Evolutionary conservation across 1,284 basidiomycete species (phyloP).

Genomic region (Cronartium quercuum): DNA sequence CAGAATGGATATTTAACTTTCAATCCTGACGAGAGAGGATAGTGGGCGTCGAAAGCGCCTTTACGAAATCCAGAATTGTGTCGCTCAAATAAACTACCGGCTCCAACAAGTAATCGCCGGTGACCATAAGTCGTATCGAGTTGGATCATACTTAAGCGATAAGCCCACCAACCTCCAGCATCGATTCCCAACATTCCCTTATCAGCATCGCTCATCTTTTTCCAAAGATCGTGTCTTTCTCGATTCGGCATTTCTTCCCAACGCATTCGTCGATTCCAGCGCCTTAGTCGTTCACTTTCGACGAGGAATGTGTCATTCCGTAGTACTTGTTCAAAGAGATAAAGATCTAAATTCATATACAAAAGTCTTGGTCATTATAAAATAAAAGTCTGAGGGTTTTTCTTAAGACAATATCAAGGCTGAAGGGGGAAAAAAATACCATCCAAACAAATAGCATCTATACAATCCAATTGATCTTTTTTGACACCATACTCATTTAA

Average conservation of each 20-base stretch:
- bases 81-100: not conserved
- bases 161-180: constrained; percentile 27
- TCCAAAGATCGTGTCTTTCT: not conserved
- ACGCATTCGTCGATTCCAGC: constrained; percentile 26
- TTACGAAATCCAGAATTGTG: not conserved
- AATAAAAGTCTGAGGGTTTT: not conserved
- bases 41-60: constrained; percentile 31
- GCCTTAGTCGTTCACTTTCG: constrained; percentile 19
- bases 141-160: not conserved
- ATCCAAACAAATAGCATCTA: constrained; percentile 18
- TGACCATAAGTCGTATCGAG: constrained; percentile 27
- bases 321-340: constrained; percentile 24
- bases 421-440: constrained; percentile 1
- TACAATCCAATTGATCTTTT: constrained; percentile 1
- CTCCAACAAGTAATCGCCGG: constrained; percentile 11
- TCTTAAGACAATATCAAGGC: not conserved
- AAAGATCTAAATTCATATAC: constrained; percentile 21
- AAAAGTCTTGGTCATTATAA: not conserved
- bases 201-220: constrained; percentile 4
- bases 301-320: constrained; percentile 14
- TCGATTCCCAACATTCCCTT: constrained; percentile 9
- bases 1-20: constrained; percentile 16
- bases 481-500: constrained; percentile 20
- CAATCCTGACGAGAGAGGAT: constrained; percentile 11
- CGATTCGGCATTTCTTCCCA: constrained; percentile 14